Evolutionary conservation across 208 protist genomes (phyloP), one percentile per base, ranked within the genome.

Genomic region (Trypanosoma boissoni): DNA sequence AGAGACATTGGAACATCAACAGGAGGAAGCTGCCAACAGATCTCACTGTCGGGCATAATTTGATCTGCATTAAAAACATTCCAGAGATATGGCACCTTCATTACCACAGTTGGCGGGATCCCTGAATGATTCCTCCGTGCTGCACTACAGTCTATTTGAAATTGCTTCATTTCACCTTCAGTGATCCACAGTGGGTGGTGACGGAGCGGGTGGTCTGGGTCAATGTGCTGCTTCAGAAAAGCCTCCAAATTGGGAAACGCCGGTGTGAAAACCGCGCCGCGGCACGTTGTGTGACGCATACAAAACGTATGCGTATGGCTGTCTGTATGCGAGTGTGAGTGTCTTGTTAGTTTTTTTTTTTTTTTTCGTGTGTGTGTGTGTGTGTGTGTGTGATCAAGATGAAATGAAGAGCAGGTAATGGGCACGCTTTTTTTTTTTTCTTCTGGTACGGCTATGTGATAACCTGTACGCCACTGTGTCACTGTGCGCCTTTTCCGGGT

Each of bases 261-360:
- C 12, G 80, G 75, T 6, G 83, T 91, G 62, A 93, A 93, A 26
- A 89, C 80, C 23, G 77, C 86, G 24, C 6, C 32, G 5, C 7
- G 2, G 3, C 29, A 45, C n/a, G n/a, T 26, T 29, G 71, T 78
- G 18, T 26, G 46, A 4, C 51, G 37, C 23, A 86, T 56, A 12
- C 34, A 6, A 6, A 16, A 39, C 12, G 8, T 24, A 14, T 50
- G 6, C 20, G 46, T 55, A 21, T 65, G 27, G 31, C 34, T 54
- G 61, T 34, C 24, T 54, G 36, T 6, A 39, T n/a, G n/a, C n/a
- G n/a, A n/a, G n/a, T n/a, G n/a, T n/a, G n/a, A n/a, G n/a, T n/a
- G n/a, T 41, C 44, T 39, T 12, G 12, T 39, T 39, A 16, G 34
- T 39, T 18, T 54, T 34, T 52, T 42, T 31, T 52, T 42, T 20